These are phyloP conservation scores for Zostera marina DNA, from an alignment of 116 monocot species.

Conservation along the genomic window DNA sequence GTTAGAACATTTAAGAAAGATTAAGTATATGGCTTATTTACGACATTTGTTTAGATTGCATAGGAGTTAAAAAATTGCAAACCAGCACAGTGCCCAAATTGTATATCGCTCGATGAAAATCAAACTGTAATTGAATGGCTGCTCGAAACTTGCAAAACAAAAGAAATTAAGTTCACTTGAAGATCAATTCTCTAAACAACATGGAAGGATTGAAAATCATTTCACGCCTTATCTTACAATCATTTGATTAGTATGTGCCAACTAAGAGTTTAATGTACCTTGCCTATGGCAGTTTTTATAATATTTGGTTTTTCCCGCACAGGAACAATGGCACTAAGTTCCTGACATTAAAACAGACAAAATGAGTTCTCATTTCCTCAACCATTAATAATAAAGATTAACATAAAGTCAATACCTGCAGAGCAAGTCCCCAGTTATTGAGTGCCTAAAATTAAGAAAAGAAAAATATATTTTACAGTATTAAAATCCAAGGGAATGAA, in stretches of 20 bases:
- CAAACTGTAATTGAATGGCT: constrained; percentile 88
- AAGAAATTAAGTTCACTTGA: background rate
- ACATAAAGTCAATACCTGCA: constrained; percentile 40
- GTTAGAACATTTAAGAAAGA: background rate
- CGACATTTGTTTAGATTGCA: background rate
- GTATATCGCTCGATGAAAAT: constrained; percentile 99
- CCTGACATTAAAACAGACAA: constrained; percentile 28
- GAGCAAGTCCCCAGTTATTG: constrained; percentile 98
- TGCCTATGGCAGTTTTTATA: constrained; percentile 83
- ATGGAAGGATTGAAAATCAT: too few species aligned
- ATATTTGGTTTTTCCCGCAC: constrained; percentile 80
- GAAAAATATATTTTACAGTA: too few species aligned
- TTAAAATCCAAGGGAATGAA: constrained; percentile 2
- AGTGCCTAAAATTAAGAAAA: constrained; percentile 32
- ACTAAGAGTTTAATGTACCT: constrained; percentile 43
- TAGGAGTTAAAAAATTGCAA: constrained; percentile 3
- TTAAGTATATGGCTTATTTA: background rate
- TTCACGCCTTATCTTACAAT: too few species aligned
- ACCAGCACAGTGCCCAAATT: constrained; percentile 98
- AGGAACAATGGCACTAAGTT: constrained; percentile 98
- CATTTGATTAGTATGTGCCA: too few species aligned
- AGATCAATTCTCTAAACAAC: background rate
- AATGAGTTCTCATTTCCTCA: too few species aligned
- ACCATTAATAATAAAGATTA: too few species aligned
- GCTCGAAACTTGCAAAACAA: constrained; percentile 69